phyloP scores from a whole-genome alignment of 2,329 filamentous ascomycete genomes.

The Hyphodiscus sp. region DNA sequence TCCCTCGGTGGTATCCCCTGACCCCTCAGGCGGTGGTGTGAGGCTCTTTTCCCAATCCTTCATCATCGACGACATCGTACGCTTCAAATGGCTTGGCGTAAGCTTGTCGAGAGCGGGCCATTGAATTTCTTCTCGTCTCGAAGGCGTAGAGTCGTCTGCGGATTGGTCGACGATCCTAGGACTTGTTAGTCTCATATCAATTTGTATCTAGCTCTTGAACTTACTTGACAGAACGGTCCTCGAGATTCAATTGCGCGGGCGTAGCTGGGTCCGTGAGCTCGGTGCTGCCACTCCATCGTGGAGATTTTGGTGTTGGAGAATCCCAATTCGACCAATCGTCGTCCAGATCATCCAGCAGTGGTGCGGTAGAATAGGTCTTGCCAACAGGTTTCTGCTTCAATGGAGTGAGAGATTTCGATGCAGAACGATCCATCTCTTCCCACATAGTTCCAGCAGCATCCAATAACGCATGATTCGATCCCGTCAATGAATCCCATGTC shows the following conservation, averaged over 20 bases:
- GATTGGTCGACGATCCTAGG: slow-evolving; percentile 18
- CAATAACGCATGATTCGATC: slow-evolving; percentile 14
- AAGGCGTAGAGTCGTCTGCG: slow-evolving; percentile 15
- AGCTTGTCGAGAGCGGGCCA: slow-evolving; percentile 41
- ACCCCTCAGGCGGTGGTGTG: slow-evolving; percentile 39
- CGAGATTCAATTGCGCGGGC: slow-evolving; percentile 17
- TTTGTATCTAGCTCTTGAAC: slow-evolving; percentile 2
- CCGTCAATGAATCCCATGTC: slow-evolving; percentile 28
- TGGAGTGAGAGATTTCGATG: slow-evolving; percentile 11
- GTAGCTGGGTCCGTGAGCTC: slow-evolving; percentile 23
- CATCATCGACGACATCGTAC: slow-evolving; percentile 79
- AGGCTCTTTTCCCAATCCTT: slow-evolving; percentile 85
- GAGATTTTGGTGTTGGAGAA: slow-evolving; percentile 45
- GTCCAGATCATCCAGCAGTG: slow-evolving; percentile 35
- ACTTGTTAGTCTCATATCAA: slow-evolving; percentile 13
- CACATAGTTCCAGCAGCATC: slow-evolving; percentile 18
- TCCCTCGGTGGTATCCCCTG: slow-evolving; percentile 1
- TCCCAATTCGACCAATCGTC: slow-evolving; percentile 63
- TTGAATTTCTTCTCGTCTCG: slow-evolving; percentile 31
- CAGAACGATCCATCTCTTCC: slow-evolving; percentile 10
- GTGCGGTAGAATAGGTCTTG: slow-evolving; percentile 20
- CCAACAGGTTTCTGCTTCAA: slow-evolving; percentile 16
- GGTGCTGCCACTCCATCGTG: slow-evolving; percentile 55
- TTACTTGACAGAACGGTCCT: slow-evolving; percentile 25
- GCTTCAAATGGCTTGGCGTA: slow-evolving; percentile 64